Conservation (phyloP, 805 yeast species). For the Isabelozyma rhagii region DNA sequence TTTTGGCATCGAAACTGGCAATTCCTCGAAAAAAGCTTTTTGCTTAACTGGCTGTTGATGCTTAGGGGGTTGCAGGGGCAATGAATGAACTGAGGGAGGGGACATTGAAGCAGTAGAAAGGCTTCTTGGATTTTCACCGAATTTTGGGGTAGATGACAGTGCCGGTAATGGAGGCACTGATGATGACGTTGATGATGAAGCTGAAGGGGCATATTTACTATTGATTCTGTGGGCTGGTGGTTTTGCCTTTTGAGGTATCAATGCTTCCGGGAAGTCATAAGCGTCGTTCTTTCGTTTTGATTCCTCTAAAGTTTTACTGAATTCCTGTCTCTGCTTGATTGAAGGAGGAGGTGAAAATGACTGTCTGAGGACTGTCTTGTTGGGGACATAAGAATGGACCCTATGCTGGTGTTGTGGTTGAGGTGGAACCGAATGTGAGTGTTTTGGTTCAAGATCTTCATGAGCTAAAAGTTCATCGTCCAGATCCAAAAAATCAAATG, state of each 20-base stretch:
- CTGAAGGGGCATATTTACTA: slow-evolving; percentile 13
- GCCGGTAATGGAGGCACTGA: slow-evolving; percentile 1
- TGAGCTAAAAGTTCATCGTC: slow-evolving; percentile 47
- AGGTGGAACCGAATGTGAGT: background rate
- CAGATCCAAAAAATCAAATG: slow-evolving; percentile 36
- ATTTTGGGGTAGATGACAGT: background rate
- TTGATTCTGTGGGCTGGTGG: slow-evolving; percentile 36
- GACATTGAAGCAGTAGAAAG: slow-evolving; percentile 4
- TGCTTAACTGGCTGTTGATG: slow-evolving; percentile 10
- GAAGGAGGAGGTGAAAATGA: slow-evolving; percentile 4
- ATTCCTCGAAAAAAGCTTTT: slow-evolving; percentile 59
- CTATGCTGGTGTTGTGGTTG: background rate
- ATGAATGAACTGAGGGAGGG: slow-evolving; percentile 8
- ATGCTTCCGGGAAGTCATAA: slow-evolving; percentile 65
- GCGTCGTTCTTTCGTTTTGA: slow-evolving; percentile 68
- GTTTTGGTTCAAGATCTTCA: slow-evolving; percentile 18
- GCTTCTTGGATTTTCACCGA: background rate
- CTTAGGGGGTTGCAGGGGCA: slow-evolving; percentile 5
- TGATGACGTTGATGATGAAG: background rate
- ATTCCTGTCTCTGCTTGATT: slow-evolving; percentile 3
- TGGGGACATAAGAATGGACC: background rate
- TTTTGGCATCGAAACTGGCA: slow-evolving; percentile 42
- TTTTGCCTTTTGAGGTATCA: slow-evolving; percentile 41
- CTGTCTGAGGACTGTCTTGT: slow-evolving; percentile 1
- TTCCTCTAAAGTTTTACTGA: slow-evolving; percentile 31